phyloP scores from a whole-genome alignment of 495 filamentous ascomycete genomes.

The Aspergillus bertholletiae region DNA sequence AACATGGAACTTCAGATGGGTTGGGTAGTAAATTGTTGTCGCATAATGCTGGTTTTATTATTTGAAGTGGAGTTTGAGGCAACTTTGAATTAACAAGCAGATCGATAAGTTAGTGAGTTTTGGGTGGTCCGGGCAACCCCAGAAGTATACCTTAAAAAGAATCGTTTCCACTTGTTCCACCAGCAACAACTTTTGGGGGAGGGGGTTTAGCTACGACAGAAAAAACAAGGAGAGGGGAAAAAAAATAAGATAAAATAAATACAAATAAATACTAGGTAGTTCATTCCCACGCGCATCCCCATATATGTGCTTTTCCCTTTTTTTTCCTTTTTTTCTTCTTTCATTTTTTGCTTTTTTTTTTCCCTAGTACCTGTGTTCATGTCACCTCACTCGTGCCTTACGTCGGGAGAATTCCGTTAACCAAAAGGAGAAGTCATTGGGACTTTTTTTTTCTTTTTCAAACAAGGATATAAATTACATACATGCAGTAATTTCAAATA shows the following conservation, averaged over 20 bases:
- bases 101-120: conserved; percentile 5
- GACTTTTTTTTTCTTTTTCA: not conserved
- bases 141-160: not conserved
- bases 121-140: conserved; percentile 22
- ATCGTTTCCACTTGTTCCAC: not conserved
- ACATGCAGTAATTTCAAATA: too few species aligned
- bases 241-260: not conserved
- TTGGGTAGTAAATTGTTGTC: not conserved
- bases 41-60: conserved; percentile 8
- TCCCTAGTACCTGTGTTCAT: not conserved
- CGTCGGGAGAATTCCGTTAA: not conserved
- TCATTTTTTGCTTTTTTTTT: not conserved
- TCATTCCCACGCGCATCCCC: too few species aligned
- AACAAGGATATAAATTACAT: not conserved
- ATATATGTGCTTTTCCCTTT: too few species aligned
- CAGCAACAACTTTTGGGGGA: not conserved
- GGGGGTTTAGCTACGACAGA: not conserved
- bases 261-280: too few species aligned
- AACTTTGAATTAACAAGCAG: not conserved
- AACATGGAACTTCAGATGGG: not conserved
- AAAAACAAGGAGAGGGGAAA: not conserved
- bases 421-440: too few species aligned
- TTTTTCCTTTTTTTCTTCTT: too few species aligned
- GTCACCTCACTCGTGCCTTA: not conserved
- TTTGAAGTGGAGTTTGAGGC: conserved; percentile 10